Conservation (phyloP, 352 stramenopile genomes). For the Thraustochytrium sp. region DNA sequence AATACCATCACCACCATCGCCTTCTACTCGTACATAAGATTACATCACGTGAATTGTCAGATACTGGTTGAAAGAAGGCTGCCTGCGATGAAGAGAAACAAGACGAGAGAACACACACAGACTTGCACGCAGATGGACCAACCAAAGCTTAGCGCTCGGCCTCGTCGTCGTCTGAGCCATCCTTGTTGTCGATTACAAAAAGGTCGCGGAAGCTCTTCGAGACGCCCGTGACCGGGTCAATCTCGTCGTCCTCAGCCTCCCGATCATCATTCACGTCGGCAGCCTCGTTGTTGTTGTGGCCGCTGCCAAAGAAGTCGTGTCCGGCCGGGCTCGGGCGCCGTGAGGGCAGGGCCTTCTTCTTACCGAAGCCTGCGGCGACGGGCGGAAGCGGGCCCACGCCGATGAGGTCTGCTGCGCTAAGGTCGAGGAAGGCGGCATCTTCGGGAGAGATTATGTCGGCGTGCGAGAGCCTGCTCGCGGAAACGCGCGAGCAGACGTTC, state of each 20-base stretch:
- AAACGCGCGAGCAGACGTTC: neutral
- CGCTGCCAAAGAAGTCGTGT: neutral
- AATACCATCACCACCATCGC: no score
- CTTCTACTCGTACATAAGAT: no score
- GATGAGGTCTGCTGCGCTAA: neutral
- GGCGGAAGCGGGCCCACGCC: neutral
- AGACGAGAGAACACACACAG: no score
- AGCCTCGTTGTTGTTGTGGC: neutral
- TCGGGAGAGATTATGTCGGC: neutral
- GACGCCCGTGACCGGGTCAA: neutral
- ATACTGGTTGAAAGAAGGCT: no score
- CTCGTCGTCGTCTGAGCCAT: no score
- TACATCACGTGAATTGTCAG: no score
- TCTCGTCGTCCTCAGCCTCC: no score
- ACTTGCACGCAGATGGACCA: no score
- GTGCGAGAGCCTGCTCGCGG: neutral
- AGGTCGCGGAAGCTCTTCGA: neutral
- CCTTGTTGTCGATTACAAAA: neutral
- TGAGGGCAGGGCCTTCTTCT: neutral
- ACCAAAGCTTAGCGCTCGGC: no score
- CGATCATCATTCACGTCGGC: neutral
- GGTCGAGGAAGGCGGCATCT: neutral
- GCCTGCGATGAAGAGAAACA: no score
- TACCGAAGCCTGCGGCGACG: neutral
- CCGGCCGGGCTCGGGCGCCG: neutral